phyloP scores from a whole-genome alignment of 306 rosid species.

The Quercus glauca region DNA sequence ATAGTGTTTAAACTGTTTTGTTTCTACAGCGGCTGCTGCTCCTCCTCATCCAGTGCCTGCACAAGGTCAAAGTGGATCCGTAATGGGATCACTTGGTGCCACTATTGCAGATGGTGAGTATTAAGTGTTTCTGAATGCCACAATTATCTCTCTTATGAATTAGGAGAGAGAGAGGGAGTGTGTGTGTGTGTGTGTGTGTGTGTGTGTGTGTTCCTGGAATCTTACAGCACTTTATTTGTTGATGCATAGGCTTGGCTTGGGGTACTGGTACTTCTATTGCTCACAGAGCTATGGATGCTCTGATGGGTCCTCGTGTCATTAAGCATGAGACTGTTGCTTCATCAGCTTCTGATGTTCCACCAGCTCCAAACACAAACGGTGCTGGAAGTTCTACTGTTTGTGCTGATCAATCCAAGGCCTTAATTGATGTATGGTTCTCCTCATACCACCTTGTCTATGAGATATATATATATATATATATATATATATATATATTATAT shows the following conservation, averaged over 20 bases:
- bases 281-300: slow-evolving; percentile 20
- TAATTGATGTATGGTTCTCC: slow-evolving; percentile 20
- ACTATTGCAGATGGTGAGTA: slow-evolving; percentile 19
- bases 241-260: slow-evolving; percentile 18
- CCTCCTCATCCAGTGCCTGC: slow-evolving; percentile 14
- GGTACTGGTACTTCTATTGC: slow-evolving; percentile 25
- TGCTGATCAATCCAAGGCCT: slow-evolving; percentile 15
- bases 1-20: neutral
- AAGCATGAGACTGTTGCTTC: slow-evolving; percentile 14
- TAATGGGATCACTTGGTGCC: slow-evolving; percentile 22
- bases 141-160: neutral
- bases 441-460: neutral
- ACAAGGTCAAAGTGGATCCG: slow-evolving; percentile 11
- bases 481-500: neutral
- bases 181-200: neutral
- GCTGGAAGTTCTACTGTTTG: slow-evolving; percentile 5
- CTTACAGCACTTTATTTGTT: neutral
- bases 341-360: neutral
- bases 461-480: too few relatives aligned
- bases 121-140: neutral
- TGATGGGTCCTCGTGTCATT: slow-evolving; percentile 27
- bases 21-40: slow-evolving; percentile 14
- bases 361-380: neutral
- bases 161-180: too few relatives aligned
- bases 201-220: neutral